These are phyloP conservation scores for Luzula sylvatica DNA, from an alignment of 176 grass and related monocot genomes.

Conservation along the genomic window DNA sequence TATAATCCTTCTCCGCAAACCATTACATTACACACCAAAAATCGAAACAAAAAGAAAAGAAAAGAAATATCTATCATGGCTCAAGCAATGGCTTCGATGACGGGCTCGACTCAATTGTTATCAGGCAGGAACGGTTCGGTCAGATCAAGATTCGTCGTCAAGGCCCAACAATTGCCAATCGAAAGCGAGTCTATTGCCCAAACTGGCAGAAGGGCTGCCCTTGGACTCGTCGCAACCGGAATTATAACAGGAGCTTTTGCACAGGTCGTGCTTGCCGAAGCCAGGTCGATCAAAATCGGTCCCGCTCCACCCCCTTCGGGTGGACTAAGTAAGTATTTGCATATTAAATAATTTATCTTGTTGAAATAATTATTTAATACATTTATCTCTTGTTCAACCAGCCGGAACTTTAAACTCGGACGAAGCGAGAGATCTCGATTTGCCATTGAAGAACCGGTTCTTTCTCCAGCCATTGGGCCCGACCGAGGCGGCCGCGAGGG, in stretches of 20 bases:
- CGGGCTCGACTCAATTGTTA: slow-evolving; percentile 49
- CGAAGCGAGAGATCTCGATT: slow-evolving; percentile 48
- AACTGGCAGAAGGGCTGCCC: slow-evolving; percentile 45
- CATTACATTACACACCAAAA: slow-evolving; percentile 3
- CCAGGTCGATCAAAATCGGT: slow-evolving; percentile 27
- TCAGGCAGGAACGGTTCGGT: slow-evolving; percentile 17
- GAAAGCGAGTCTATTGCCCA: slow-evolving; percentile 36
- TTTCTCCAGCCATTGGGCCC: slow-evolving; percentile 61
- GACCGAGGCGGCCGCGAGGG: slow-evolving; percentile 43
- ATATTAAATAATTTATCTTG: neutral
- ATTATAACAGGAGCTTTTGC: slow-evolving; percentile 38
- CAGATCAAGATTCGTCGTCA: slow-evolving; percentile 28
- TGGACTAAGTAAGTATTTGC: slow-evolving; percentile 63
- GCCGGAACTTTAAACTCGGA: slow-evolving; percentile 71
- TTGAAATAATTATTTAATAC: neutral
- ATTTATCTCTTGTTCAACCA: slow-evolving; percentile 12
- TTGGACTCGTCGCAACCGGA: slow-evolving; percentile 62
- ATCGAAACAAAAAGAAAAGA: neutral
- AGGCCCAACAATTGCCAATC: slow-evolving; percentile 27
- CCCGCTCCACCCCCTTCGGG: slow-evolving; percentile 41
- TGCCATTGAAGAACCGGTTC: slow-evolving; percentile 56
- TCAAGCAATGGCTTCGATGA: slow-evolving; percentile 93
- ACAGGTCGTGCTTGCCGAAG: slow-evolving; percentile 36
- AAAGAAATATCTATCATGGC: slow-evolving; percentile 35
- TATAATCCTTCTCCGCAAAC: slow-evolving; percentile 12